Base-by-base conservation (phyloP, 1,284 basidiomycete genomes). In the Trametes sp. region DNA sequence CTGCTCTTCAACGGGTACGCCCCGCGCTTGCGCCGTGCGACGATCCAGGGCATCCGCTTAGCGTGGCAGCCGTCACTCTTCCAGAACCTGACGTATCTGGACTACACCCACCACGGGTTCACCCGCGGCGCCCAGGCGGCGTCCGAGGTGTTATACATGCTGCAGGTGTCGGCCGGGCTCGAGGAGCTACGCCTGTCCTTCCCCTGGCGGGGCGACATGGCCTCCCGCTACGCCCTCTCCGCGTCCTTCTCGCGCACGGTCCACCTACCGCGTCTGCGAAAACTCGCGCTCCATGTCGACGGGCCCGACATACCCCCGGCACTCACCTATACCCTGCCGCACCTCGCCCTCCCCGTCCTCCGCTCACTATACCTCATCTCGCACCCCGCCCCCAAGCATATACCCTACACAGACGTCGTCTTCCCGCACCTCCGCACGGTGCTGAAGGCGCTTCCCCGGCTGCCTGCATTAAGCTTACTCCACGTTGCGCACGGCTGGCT, bases 31-130 rank as follows among this genome's bases (percentile, higher is more conserved):
- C 77, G 80, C 42, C 78, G 79, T 21, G 78, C 83, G 44, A 84
- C 82, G 1, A 62, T 90, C n/a, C 83, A 87, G 60, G 89, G 89
- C 4, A 81, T 90, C 53, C 81, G 86, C 57, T 72, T 91, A 42
- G 74, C 79, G 8, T 89, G 88, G 87, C 72, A 82, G 5, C 83
- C 87, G 23, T 81, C 81, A 2, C 75, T 90, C 45, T 89, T 87
- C 68, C 76, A 77, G 54, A 86, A 87, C 70, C 77, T 91, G 50
- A 83, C 81, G 4, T 84, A 77, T 68, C 80, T 91, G 42, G 85
- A 90, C 73, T 90, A 77, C 63, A 75, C 73, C 4, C 76, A 77
- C 67, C 76, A 77, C 58, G 74, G 73, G n/a, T 75, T 77, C 67
- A 76, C 74, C 19, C 70, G 70, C n/a, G 74, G 73, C 26, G 65